Base-by-base conservation (phyloP, 2,329 filamentous ascomycete genomes). In the Cladorrhinum sp. region DNA sequence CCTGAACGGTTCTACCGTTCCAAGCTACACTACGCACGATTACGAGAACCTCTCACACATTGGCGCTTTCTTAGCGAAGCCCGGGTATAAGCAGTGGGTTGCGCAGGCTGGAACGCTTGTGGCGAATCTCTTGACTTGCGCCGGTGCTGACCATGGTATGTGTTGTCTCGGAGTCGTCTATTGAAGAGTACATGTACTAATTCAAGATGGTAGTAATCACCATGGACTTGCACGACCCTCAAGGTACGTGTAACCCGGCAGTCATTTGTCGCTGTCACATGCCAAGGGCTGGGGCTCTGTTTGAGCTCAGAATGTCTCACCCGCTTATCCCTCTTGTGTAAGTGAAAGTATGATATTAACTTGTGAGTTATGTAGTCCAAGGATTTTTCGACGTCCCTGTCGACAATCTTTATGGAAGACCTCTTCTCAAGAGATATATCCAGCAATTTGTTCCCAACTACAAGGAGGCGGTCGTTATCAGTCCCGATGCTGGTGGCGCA, bases 31-130 rank as follows among this genome's bases (percentile, higher is more conserved):
- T 2, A 86, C 83, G 36, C 86, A 90, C 69, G 88, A 91, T 67
- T 83, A 85, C 66, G 82, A 85, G 69, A 86, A 85, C 70, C 79
- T 81, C 55, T 75, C 78, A 25, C 79, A 83, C 57, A 75, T 84
- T 63, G 81, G 81, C 63, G 81, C 81, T 69, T 80, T 89, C 72
- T 85, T 92, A 73, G 86, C 91, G 18, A 93, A 93, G 72, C 90
- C 93, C 8, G 95, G 95, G 52, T 99, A 99, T 75, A 95, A 95
- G 79, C 92, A 96, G 78, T 98, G 95, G 95, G 93, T 98, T 64
- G 95, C 95, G 20, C 95, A 98, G 78, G 93, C 95, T 41, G 95
- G 95, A 62, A 98, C 93, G 38, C 83, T 99, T 60, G 90, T 99
- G 56, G 95, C 95, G 51, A 92, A 98, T 73, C 85, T 99, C 51